A percentile compares a stretch with the other conserved stretches of the same genome.
Evolutionary conservation across 331 rosid species (phyloP).

Genomic region (Saraca asoca): DNA sequence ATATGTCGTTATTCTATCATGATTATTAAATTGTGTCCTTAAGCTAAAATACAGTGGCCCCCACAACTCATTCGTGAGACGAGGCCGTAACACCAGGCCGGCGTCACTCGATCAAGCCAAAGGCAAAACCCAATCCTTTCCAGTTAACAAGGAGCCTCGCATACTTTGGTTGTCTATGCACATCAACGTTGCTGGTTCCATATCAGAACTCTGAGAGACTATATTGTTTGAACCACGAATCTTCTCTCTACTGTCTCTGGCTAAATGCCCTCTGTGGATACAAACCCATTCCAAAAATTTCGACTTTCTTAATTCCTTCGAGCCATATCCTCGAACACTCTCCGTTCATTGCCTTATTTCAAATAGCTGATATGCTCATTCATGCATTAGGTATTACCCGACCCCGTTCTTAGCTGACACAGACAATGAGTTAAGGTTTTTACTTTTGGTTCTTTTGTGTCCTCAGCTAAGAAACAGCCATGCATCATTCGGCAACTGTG

Average conservation of each 20-base stretch:
- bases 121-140: slow-evolving; percentile 1
- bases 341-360: background rate
- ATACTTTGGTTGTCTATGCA: background rate
- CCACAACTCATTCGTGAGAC: background rate
- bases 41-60: background rate
- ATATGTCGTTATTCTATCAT: no score
- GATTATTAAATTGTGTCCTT: no score
- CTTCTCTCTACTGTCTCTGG: background rate
- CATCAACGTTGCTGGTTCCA: background rate
- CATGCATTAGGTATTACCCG: background rate
- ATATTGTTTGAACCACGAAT: background rate
- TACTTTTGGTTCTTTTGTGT: background rate
- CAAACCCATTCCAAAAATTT: background rate
- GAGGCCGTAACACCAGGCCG: background rate
- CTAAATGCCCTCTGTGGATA: background rate
- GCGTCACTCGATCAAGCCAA: background rate
- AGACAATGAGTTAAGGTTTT: background rate
- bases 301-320: background rate
- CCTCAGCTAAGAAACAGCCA: slow-evolving; percentile 17
- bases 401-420: background rate
- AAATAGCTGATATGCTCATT: background rate
- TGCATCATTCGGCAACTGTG: slow-evolving; percentile 56
- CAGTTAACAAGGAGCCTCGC: background rate
- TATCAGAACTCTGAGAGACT: no score
- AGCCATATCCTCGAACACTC: background rate